Evolutionary conservation across 345 rosid species (phyloP).

Genomic region (Psidium guajava): DNA sequence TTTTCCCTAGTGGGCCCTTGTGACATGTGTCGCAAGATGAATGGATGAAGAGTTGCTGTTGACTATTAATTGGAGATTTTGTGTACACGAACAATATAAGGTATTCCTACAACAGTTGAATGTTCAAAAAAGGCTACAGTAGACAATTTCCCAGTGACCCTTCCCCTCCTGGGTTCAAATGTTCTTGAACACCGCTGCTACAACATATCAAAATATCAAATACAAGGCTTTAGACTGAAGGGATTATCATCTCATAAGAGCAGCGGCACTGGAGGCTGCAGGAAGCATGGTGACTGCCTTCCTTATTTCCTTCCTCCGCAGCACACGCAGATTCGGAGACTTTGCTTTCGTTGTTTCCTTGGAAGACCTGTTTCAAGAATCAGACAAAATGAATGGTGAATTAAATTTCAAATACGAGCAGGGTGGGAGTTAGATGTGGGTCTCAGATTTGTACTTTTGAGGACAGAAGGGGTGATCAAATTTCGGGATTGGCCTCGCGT

Average conservation of each 20-base stretch:
- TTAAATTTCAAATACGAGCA: not conserved
- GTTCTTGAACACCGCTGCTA: constrained; percentile 50
- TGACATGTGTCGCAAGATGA: no score
- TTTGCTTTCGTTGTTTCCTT: constrained; percentile 53
- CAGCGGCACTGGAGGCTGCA: constrained; percentile 29
- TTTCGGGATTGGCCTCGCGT: constrained; percentile 80
- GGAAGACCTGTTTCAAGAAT: constrained; percentile 30
- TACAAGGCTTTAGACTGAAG: not conserved
- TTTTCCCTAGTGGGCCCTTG: no score
- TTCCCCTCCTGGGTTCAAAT: constrained; percentile 39
- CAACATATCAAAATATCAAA: not conserved
- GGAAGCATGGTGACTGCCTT: not conserved
- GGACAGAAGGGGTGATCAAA: constrained; percentile 86
- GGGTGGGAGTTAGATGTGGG: no score
- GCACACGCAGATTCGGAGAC: constrained; percentile 48
- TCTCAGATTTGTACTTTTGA: constrained; percentile 30
- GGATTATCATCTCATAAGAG: constrained; percentile 32
- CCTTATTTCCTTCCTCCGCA: constrained; percentile 25
- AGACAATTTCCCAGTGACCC: not conserved
- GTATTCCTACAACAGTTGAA: not conserved
- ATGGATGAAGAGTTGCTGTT: no score
- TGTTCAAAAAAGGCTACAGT: not conserved
- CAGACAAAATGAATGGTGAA: not conserved
- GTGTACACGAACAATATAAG: not conserved
- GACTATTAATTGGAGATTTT: not conserved